Evolutionary conservation across 2,329 filamentous ascomycete genomes (phyloP).

Genomic region (Grosmannia clavigera): DNA sequence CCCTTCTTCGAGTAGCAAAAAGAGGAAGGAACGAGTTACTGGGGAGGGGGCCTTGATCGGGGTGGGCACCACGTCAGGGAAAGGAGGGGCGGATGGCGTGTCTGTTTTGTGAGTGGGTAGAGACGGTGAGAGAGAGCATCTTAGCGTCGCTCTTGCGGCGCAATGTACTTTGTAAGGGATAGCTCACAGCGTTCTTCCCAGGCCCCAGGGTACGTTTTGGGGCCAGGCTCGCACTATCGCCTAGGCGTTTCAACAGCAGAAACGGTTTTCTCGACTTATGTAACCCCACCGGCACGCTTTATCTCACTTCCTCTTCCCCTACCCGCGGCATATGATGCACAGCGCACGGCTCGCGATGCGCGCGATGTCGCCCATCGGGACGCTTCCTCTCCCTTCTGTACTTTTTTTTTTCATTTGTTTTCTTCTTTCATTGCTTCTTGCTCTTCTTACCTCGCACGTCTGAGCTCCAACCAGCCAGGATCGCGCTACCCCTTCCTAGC

Average conservation of each 20-base stretch:
- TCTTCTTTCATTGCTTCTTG: not conserved
- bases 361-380: not conserved
- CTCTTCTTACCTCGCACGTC: not conserved
- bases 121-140: not conserved
- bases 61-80: not conserved
- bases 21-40: slow-evolving; percentile 1
- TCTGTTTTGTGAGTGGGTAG: not conserved
- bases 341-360: not conserved
- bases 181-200: not conserved
- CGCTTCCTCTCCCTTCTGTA: not conserved
- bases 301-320: not conserved
- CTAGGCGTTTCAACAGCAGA: not conserved
- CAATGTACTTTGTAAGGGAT: not conserved
- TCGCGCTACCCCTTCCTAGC: not conserved
- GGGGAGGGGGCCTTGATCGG: not conserved
- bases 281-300: not conserved
- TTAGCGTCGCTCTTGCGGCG: not conserved
- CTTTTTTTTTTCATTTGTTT: not conserved
- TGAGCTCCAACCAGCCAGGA: not conserved
- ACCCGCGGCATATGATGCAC: not conserved
- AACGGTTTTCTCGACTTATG: not conserved
- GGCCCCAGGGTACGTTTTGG: not conserved
- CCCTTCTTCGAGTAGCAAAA: not conserved
- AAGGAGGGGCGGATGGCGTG: slow-evolving; percentile 2
- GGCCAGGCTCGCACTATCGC: not conserved